These are phyloP conservation scores for Linderniella brevidens DNA, from an alignment of 257 asterid species.

Conservation along the genomic window DNA sequence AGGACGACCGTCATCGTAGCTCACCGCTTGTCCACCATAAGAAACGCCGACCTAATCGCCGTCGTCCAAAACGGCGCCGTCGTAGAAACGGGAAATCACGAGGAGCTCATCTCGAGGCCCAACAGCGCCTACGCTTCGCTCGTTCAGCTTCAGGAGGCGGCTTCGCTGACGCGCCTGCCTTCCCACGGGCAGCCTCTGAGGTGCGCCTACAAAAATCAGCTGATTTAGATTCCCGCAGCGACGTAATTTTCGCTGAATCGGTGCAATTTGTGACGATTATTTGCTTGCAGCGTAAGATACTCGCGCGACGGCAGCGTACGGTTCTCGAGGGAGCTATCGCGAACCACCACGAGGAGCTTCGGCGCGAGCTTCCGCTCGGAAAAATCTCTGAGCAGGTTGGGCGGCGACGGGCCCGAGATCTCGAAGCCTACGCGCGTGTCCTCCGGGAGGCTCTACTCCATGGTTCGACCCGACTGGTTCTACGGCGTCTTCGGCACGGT, in stretches of 20 bases:
- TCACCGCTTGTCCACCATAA: slow-evolving; percentile 78
- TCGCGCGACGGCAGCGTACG: slow-evolving; percentile 71
- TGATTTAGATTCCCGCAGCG: not conserved
- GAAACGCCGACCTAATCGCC: slow-evolving; percentile 81
- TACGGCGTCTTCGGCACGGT: slow-evolving; percentile 66
- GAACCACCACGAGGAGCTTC: slow-evolving; percentile 58
- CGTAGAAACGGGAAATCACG: slow-evolving; percentile 78
- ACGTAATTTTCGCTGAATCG: too few relatives aligned
- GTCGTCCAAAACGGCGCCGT: slow-evolving; percentile 72
- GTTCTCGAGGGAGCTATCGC: slow-evolving; percentile 64
- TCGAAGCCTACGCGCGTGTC: slow-evolving; percentile 29
- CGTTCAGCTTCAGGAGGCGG: slow-evolving; percentile 69
- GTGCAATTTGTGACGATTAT: too few relatives aligned
- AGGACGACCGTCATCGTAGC: slow-evolving; percentile 84
- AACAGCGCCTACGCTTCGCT: slow-evolving; percentile 76
- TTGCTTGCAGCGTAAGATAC: slow-evolving; percentile 32
- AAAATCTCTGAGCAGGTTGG: slow-evolving; percentile 48
- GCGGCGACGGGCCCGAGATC: slow-evolving; percentile 44
- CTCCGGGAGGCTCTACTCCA: slow-evolving; percentile 49
- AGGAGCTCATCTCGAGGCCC: slow-evolving; percentile 68
- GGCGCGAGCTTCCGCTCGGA: slow-evolving; percentile 96
- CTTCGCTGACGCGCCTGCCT: slow-evolving; percentile 48
- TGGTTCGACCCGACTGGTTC: slow-evolving; percentile 84
- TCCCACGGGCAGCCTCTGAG: slow-evolving; percentile 48
- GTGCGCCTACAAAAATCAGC: slow-evolving; percentile 47